Conservation (phyloP, 805 yeast genomes). For the Ascoidea asiatica region DNA sequence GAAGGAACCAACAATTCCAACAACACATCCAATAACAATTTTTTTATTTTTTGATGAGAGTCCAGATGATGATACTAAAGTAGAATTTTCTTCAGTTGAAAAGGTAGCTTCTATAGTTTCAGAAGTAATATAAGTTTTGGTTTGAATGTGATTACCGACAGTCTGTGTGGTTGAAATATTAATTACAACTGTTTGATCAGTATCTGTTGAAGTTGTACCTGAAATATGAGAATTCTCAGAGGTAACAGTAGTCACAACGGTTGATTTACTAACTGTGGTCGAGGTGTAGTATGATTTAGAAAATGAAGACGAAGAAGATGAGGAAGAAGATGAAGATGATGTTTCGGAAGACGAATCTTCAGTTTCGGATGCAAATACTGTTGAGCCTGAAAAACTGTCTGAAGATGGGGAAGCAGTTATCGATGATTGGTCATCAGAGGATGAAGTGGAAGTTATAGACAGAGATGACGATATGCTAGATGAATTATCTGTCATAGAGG, state of each 20-base stretch:
- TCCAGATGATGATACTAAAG: constrained; percentile 18
- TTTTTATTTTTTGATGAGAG: constrained; percentile 34
- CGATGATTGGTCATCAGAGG: constrained; percentile 7
- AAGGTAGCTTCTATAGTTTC: constrained; percentile 13
- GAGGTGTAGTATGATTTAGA: constrained; percentile 5
- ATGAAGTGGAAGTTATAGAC: constrained; percentile 2
- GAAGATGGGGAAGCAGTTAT: constrained; percentile 1
- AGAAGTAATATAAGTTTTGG: constrained; percentile 16
- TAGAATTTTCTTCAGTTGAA: constrained; percentile 10
- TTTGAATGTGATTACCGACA: constrained; percentile 18
- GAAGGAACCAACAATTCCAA: constrained; percentile 58
- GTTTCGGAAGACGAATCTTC: background rate
- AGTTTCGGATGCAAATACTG: background rate
- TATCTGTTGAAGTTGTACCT: constrained; percentile 1
- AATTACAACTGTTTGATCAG: constrained; percentile 15
- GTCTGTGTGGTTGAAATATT: constrained; percentile 20
- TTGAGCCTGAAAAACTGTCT: background rate
- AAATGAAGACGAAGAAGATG: constrained; percentile 11
- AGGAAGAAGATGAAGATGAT: constrained; percentile 10
- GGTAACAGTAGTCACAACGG: constrained; percentile 1
- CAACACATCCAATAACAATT: constrained; percentile 54
- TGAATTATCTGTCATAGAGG: background rate
- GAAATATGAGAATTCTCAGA: background rate
- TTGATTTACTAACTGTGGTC: constrained; percentile 2
- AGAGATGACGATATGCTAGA: no score